A percentile compares a stretch with the other conserved stretches of the same genome.
These are phyloP conservation scores for Ailanthus altissimus DNA, from an alignment of 345 rosid genomes.

Conservation along the genomic window DNA sequence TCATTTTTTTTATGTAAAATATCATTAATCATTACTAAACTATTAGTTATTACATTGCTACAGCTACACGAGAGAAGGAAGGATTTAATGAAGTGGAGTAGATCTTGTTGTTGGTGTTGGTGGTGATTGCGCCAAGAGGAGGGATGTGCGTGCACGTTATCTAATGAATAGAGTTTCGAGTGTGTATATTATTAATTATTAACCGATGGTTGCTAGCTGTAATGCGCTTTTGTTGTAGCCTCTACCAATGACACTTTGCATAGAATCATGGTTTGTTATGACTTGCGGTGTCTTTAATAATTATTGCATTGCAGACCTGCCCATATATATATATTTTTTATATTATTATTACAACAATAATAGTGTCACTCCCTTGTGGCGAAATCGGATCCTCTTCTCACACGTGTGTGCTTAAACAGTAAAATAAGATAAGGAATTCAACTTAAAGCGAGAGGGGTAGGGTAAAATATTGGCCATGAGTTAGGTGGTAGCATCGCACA, in stretches of 20 bases:
- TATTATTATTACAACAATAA: too few relatives aligned
- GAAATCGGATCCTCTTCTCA: not conserved
- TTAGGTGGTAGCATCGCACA: not conserved
- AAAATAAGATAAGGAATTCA: not conserved
- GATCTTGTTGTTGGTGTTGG: too few relatives aligned
- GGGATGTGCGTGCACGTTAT: slow-evolving; percentile 45
- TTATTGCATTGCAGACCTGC: too few relatives aligned
- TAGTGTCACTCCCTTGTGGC: too few relatives aligned
- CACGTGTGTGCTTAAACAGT: not conserved
- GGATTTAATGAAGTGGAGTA: too few relatives aligned
- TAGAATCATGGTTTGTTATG: slow-evolving; percentile 15
- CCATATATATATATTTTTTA: too few relatives aligned
- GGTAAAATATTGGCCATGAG: not conserved
- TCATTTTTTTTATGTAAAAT: not conserved
- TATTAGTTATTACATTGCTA: too few relatives aligned
- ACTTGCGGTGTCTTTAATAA: not conserved
- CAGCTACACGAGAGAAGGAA: too few relatives aligned
- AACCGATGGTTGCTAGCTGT: slow-evolving; percentile 34
- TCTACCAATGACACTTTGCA: not conserved
- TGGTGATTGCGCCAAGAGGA: not conserved
- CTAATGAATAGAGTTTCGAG: too few relatives aligned
- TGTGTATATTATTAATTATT: too few relatives aligned
- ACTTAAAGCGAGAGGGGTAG: not conserved
- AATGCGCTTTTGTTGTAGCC: slow-evolving; percentile 14
- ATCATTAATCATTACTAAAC: too few relatives aligned